Evolutionary conservation across 2,329 filamentous ascomycete species (phyloP), one percentile per base, ranked within the genome.

Genomic region (Fusarium paranaense): DNA sequence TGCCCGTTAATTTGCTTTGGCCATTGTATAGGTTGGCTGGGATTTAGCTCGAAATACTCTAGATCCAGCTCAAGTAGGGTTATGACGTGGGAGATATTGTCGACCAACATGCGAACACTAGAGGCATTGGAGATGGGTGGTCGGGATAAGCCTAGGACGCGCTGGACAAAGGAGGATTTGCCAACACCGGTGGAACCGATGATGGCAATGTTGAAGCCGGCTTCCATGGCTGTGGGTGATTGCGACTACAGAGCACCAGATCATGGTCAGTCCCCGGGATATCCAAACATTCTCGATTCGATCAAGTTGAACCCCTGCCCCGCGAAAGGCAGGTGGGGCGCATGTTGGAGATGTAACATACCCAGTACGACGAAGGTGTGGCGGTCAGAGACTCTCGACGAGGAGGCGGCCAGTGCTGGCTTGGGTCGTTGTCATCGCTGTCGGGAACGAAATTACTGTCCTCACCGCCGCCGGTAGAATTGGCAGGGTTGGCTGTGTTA

Each of bases 1-100:
- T 91, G 87, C 69, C 94, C 93, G 79, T 92, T 89, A 76, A 92
- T 89, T 78, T 92, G 89, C 76, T 90, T 91, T 14, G 90, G 91
- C 91, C 91, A 92, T 80, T 90, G 87, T 69, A 93, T 90, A 64
- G 88, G 87, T 70, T 88, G 87, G 64, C 77, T 72, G 27, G 89
- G 87, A 72, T 87, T 86, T 71, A 92, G 84, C 78, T 92, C 90
- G 78, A 93, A 91, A 73, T 87, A 88, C 77, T 92, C 90, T 71
- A 92, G 86, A 76, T 92, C 90, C 76, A 93, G 85, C 83, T 93
- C 91, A 77, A 92, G 86, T 35, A 93, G 82, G 47, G 87, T 91
- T 65, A 93, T 89, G 60, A 86, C 84, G 76, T 91, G 89, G 42
- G 86, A 85, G 57, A 87, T 82, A 78, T 88, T 88, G 69, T 92